phyloP scores from a whole-genome alignment of 1,139 yeast genomes.

The Kodamaea suecica region DNA sequence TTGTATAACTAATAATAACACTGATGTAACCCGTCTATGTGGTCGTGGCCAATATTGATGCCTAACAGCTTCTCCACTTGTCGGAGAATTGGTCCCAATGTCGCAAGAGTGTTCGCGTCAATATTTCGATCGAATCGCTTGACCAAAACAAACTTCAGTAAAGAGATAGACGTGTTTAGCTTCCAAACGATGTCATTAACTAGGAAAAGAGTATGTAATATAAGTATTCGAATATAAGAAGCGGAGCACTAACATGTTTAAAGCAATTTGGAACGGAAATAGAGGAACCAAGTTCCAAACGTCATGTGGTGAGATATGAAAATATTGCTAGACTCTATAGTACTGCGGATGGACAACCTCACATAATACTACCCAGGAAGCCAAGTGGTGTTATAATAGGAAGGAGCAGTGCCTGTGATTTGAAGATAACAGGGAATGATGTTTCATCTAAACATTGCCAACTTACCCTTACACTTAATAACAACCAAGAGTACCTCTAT shows the following conservation, averaged over 20 bases:
- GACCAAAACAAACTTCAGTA: neutral
- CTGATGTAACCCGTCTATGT: too few species aligned
- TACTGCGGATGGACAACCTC: constrained; percentile 28
- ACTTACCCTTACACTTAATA: constrained; percentile 38
- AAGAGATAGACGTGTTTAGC: neutral
- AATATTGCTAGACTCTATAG: constrained; percentile 31
- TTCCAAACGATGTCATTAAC: constrained; percentile 37
- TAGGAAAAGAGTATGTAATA: constrained; percentile 38
- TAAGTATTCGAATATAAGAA: constrained; percentile 5
- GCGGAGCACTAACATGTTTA: constrained; percentile 2
- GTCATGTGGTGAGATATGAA: constrained; percentile 20
- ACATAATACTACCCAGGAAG: constrained; percentile 33
- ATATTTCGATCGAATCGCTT: too few species aligned
- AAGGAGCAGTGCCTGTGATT: constrained; percentile 61
- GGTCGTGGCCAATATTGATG: too few species aligned
- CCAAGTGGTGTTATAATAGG: constrained; percentile 46
- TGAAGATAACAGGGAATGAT: constrained; percentile 54
- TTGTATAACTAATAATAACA: too few species aligned
- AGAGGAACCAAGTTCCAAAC: constrained; percentile 14
- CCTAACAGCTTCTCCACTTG: too few species aligned
- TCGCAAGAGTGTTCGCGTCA: too few species aligned
- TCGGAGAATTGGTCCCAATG: too few species aligned
- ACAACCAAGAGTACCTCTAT: constrained; percentile 42
- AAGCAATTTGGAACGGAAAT: constrained; percentile 4
- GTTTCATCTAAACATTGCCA: constrained; percentile 68